Conservation (phyloP, 73 alveolate species). For the Tetrahymena borealis region DNA sequence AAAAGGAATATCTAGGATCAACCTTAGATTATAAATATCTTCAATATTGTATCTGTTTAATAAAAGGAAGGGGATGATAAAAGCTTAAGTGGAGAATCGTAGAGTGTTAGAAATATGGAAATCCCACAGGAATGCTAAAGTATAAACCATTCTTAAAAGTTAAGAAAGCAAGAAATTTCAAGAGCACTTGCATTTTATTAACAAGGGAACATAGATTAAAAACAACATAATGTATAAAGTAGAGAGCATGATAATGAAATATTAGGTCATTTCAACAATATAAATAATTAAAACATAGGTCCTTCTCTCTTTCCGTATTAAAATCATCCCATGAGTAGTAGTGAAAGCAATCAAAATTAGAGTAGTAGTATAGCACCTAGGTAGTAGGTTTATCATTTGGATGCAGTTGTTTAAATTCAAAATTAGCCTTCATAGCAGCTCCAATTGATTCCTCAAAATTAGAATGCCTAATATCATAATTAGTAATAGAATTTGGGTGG, state of each 20-base stretch:
- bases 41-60: background rate
- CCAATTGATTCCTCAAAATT: background rate
- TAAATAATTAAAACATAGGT: background rate
- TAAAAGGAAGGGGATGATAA: background rate
- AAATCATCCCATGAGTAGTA: background rate
- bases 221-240: background rate
- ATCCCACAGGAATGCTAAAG: background rate
- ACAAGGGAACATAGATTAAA: background rate
- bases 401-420: background rate
- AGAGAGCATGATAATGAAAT: too few species aligned
- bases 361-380: background rate
- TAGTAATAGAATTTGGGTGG: background rate
- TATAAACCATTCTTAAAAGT: background rate
- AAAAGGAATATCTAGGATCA: background rate
- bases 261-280: too few species aligned
- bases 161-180: background rate
- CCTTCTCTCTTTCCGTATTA: background rate
- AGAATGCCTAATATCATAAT: background rate
- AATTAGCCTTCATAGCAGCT: background rate
- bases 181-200: background rate
- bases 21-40: background rate
- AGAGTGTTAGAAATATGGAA: background rate
- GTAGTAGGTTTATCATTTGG: background rate
- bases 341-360: background rate
- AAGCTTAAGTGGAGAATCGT: background rate